Conservation (phyloP, 257 asterid species). For the Rhazya stricta region DNA sequence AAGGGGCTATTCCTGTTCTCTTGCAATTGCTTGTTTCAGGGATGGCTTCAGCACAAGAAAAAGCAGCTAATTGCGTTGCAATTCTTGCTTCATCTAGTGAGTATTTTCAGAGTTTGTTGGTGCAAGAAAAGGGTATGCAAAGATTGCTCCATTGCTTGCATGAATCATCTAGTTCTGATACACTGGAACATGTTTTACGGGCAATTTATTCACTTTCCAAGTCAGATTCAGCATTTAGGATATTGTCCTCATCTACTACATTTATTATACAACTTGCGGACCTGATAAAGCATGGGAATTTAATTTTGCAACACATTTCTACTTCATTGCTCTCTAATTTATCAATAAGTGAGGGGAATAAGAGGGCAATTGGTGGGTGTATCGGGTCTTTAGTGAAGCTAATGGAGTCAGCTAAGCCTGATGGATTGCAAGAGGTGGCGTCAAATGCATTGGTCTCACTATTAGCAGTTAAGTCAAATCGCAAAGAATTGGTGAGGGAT, state of each 20-base stretch:
- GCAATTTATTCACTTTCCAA: conserved; percentile 70
- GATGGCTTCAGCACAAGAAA: conserved; percentile 49
- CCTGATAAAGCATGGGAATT: conserved; percentile 64
- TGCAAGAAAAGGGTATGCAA: conserved; percentile 64
- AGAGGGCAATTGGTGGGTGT: conserved; percentile 64
- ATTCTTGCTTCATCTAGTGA: conserved; percentile 73
- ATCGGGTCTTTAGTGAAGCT: conserved; percentile 72
- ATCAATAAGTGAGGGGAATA: conserved; percentile 59
- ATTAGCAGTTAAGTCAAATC: conserved; percentile 55
- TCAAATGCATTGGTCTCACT: conserved; percentile 76
- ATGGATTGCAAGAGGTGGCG: conserved; percentile 86
- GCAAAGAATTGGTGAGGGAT: conserved; percentile 76
- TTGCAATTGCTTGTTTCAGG: conserved; percentile 64
- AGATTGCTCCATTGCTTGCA: conserved; percentile 51
- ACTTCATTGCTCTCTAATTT: conserved; percentile 75
- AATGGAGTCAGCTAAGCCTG: conserved; percentile 85
- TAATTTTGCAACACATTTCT: conserved; percentile 67
- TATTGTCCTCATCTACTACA: conserved; percentile 54
- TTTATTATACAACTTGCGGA: conserved; percentile 62
- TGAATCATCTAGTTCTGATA: conserved; percentile 59
- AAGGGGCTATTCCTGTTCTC: conserved; percentile 70
- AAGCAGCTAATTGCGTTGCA: conserved; percentile 69
- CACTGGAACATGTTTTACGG: conserved; percentile 62
- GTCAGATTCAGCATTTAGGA: conserved; percentile 53
- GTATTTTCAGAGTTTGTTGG: conserved; percentile 41